Evolutionary conservation across 2,329 filamentous ascomycete genomes (phyloP).

Genomic region (Epichloe uncinata): DNA sequence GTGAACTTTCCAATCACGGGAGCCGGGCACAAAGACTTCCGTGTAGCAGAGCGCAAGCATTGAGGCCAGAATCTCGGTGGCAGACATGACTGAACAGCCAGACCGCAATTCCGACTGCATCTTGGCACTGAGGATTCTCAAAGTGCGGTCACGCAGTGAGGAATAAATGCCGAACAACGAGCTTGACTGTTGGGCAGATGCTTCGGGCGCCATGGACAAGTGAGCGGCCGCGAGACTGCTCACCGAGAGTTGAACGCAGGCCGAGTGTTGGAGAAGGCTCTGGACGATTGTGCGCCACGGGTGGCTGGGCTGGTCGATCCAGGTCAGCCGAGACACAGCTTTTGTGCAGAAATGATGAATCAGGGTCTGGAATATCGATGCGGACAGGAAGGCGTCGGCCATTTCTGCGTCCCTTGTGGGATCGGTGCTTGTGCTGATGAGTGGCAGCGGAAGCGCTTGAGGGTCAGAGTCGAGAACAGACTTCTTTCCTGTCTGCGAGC

Average conservation of each 20-base stretch:
- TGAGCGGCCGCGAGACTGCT: slow-evolving; percentile 6
- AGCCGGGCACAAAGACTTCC: slow-evolving; percentile 6
- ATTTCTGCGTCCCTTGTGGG: not conserved
- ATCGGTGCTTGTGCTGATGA: not conserved
- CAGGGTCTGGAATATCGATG: slow-evolving; percentile 7
- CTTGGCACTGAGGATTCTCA: slow-evolving; percentile 4
- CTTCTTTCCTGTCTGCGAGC: not conserved
- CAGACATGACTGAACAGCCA: not conserved
- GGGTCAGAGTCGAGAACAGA: not conserved
- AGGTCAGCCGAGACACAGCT: slow-evolving; percentile 10
- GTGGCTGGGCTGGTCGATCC: slow-evolving; percentile 10
- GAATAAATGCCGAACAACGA: not conserved
- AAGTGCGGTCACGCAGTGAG: slow-evolving; percentile 2
- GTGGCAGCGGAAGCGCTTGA: not conserved
- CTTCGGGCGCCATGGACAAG: slow-evolving; percentile 3
- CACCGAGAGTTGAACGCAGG: slow-evolving; percentile 9
- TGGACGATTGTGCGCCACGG: slow-evolving; percentile 9
- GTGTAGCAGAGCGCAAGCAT: slow-evolving; percentile 7
- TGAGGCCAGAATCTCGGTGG: slow-evolving; percentile 3
- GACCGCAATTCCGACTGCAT: not conserved
- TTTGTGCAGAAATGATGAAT: slow-evolving; percentile 10
- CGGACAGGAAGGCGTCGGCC: not conserved
- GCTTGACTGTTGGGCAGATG: not conserved
- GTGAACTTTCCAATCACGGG: slow-evolving; percentile 5
- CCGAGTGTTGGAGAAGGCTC: slow-evolving; percentile 6